Percentiles rank a stretch among this genome's conserved stretches.
These are phyloP conservation scores for Imleria badia DNA, from an alignment of 768 basidiomycete genomes.

Conservation along the genomic window DNA sequence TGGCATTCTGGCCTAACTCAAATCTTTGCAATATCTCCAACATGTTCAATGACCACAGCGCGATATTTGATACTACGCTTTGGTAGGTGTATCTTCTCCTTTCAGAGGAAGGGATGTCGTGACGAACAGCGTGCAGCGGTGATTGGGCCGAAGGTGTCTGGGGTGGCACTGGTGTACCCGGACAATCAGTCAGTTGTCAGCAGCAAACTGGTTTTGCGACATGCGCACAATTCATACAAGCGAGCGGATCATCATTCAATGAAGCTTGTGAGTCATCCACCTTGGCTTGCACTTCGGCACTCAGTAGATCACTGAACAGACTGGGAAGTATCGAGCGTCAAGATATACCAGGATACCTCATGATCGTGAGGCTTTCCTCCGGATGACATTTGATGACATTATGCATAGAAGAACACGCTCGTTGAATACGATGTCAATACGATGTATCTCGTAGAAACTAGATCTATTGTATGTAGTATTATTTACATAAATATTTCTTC, in stretches of 20 bases:
- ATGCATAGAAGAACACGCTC: slow-evolving; percentile 12
- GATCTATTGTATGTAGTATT: slow-evolving; percentile 18
- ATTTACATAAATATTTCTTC: slow-evolving; percentile 6
- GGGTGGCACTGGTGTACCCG: slow-evolving; percentile 68
- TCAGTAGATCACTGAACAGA: slow-evolving; percentile 41
- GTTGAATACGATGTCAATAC: slow-evolving; percentile 6
- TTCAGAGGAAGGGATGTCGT: background rate
- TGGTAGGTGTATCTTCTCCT: slow-evolving; percentile 46
- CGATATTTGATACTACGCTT: slow-evolving; percentile 84
- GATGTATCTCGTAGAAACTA: slow-evolving; percentile 23
- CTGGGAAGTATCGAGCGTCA: slow-evolving; percentile 79
- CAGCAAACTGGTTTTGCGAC: slow-evolving; percentile 77
- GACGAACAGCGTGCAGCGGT: slow-evolving; percentile 48
- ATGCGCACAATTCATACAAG: slow-evolving; percentile 75
- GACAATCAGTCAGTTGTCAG: slow-evolving; percentile 86
- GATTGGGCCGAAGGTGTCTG: slow-evolving; percentile 91
- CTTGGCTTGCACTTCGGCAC: background rate
- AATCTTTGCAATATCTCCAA: slow-evolving; percentile 69
- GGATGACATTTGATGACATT: slow-evolving; percentile 6
- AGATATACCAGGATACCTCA: slow-evolving; percentile 58
- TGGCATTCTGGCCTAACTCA: slow-evolving; percentile 75
- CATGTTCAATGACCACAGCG: slow-evolving; percentile 75
- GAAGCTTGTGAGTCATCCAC: slow-evolving; percentile 69
- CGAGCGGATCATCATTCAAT: slow-evolving; percentile 64
- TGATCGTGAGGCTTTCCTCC: slow-evolving; percentile 3